Percentiles rank a stretch among this genome's conserved stretches.
Evolutionary conservation across 257 asterid genomes (phyloP).

Genomic region (Plantago elongata): DNA sequence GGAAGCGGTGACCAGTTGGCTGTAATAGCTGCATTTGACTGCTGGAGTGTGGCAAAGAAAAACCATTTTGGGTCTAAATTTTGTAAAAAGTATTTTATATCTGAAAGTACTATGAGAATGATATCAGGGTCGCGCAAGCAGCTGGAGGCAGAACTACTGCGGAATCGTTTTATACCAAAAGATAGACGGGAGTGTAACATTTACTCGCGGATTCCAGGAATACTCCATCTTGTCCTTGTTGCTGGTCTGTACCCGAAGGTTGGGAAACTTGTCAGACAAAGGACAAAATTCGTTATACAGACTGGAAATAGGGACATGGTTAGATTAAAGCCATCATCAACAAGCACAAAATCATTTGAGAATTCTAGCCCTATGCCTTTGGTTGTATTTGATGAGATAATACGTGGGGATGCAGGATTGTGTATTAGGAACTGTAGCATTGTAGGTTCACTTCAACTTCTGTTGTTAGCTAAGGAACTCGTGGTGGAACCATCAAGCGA

Average conservation of each 20-base stretch:
- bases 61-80: constrained; percentile 51
- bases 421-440: constrained; percentile 58
- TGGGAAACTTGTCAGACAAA: constrained; percentile 60
- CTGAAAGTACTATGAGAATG: constrained; percentile 64
- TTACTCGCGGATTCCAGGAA: constrained; percentile 75
- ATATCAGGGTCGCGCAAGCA: constrained; percentile 67
- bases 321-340: constrained; percentile 59
- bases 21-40: constrained; percentile 76
- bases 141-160: constrained; percentile 49
- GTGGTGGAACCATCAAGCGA: constrained; percentile 57
- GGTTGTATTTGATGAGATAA: constrained; percentile 73
- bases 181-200: constrained; percentile 51
- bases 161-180: constrained; percentile 54
- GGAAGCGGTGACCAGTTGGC: constrained; percentile 88
- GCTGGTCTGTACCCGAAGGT: constrained; percentile 85
- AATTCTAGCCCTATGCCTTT: constrained; percentile 35
- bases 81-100: constrained; percentile 63
- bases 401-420: constrained; percentile 77
- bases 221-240: constrained; percentile 64
- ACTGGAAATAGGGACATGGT: constrained; percentile 77
- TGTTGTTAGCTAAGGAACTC: constrained; percentile 73
- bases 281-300: constrained; percentile 44
- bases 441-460: constrained; percentile 65
- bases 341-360: constrained; percentile 34
- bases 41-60: constrained; percentile 69